These are phyloP conservation scores for Colletotrichum eremochloae DNA, from an alignment of 2,329 filamentous ascomycete genomes.

Conservation along the genomic window DNA sequence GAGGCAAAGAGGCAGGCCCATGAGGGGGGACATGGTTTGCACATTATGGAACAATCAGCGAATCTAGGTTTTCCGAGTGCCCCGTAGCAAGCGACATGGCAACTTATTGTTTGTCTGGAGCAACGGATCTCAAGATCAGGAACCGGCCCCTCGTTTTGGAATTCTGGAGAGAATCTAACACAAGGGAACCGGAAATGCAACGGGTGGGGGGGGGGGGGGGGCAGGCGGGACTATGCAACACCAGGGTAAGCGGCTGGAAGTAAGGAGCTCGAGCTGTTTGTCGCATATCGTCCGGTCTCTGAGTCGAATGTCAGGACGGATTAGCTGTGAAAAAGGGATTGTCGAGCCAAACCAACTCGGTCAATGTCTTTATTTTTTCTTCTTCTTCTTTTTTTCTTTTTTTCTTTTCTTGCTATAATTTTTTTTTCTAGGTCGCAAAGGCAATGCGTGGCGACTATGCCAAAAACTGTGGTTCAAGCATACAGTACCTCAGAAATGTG, in stretches of 20 bases:
- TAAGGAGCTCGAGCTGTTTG: constrained; percentile 32
- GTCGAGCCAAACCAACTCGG: constrained; percentile 28
- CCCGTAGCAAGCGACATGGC: constrained; percentile 4
- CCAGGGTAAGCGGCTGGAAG: not conserved
- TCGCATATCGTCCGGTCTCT: constrained; percentile 36
- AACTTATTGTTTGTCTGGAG: constrained; percentile 6
- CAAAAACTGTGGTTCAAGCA: constrained; percentile 24
- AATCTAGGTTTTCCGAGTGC: not conserved
- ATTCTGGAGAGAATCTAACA: not conserved
- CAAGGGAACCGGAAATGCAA: constrained; percentile 7
- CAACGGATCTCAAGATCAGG: constrained; percentile 14
- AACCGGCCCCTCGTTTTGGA: constrained; percentile 10
- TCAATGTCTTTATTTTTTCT: not conserved
- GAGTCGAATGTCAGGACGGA: constrained; percentile 38
- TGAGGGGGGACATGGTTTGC: not conserved
- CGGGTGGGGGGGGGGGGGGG: not conserved
- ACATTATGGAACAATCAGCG: not conserved
- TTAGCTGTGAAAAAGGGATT: constrained; percentile 31
- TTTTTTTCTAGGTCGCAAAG: constrained; percentile 31
- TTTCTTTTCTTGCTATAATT: not conserved
- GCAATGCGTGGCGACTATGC: constrained; percentile 25
- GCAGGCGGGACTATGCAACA: not conserved
- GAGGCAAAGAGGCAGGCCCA: not conserved
- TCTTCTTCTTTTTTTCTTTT: not conserved
- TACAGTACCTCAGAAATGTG: not conserved